Evolutionary conservation across 345 rosid species (phyloP), one percentile per base, ranked within the genome.

Genomic region (Dipteronia dyeriana): DNA sequence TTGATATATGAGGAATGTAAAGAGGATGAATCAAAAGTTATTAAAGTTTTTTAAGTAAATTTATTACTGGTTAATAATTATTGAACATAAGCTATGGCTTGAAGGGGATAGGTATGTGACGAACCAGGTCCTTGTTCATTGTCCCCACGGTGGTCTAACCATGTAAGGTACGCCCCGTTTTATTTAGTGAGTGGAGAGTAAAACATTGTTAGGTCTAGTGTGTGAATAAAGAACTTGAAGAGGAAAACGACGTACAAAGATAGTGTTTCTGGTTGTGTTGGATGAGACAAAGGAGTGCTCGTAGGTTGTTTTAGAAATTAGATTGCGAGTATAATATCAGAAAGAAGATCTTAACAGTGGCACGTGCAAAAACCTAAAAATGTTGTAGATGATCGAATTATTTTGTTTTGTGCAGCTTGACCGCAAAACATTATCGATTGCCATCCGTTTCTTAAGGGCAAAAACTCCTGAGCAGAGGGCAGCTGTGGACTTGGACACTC

Each of bases 401-500:
- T 76, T 74, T 79, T 26, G 9, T 63, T 70, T 85, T 66, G 39
- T 82, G 82, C 87, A 94, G 99, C 64, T 94, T 76, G 97, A 92
- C 79, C 81, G 86, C 38, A 85, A 71, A 79, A 86, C 93, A 1
- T 10, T 92, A 73, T 94, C 97, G n/a, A 81, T 96, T 70, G 99
- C 94, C 13, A 73, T 90, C 63, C 97, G 99, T 34, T 96, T 96
- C 81, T 47, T 90, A 43, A 92, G 80, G 84, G 99, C 99, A 73
- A 94, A 88, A 79, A 89, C 98, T 72, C 98, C 98, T 11, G 87
- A 90, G 76, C 91, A 94, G 84, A 90, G 99, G 81, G 99, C 99
- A 56, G 97, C 94, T 3, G 99, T 96, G 81, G 99, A 96, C 84
- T 84, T 96, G 86, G 99, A 96, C 83, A 94, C 99, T 43, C 99